phyloP scores from a whole-genome alignment of 2,329 filamentous ascomycete species.

The Sclerotinia borealis region DNA sequence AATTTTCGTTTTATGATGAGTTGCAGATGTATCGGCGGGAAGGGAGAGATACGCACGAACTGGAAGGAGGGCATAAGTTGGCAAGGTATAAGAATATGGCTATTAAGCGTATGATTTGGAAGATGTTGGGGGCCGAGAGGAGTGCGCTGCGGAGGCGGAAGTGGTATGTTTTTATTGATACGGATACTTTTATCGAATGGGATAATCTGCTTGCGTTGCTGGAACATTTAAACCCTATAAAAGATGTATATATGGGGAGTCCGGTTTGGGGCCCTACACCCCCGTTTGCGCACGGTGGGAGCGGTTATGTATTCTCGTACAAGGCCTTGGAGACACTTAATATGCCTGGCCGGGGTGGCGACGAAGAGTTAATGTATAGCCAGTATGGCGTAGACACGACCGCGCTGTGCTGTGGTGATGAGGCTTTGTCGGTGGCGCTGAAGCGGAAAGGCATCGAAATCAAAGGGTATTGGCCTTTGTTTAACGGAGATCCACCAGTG shows the following conservation, averaged over 20 bases:
- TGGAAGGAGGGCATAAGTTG: slow-evolving; percentile 16
- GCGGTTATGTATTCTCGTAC: slow-evolving; percentile 16
- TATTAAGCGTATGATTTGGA: slow-evolving; percentile 17
- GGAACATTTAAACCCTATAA: slow-evolving; percentile 9
- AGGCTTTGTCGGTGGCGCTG: slow-evolving; percentile 13
- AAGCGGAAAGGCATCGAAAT: slow-evolving; percentile 7
- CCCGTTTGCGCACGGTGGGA: slow-evolving; percentile 18
- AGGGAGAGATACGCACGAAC: slow-evolving; percentile 16
- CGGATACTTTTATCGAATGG: slow-evolving; percentile 20
- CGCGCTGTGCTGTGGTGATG: slow-evolving; percentile 14
- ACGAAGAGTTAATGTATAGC: background rate
- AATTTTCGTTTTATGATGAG: background rate
- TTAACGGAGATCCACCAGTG: slow-evolving; percentile 16
- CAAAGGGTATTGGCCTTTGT: slow-evolving; percentile 18
- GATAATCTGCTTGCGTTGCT: slow-evolving; percentile 16
- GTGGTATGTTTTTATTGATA: slow-evolving; percentile 20
- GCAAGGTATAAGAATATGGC: slow-evolving; percentile 18
- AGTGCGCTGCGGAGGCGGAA: background rate
- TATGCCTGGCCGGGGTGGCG: slow-evolving; percentile 2
- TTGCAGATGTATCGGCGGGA: background rate
- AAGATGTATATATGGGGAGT: background rate
- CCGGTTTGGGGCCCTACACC: background rate
- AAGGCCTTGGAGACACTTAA: slow-evolving; percentile 15
- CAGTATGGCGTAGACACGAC: background rate
- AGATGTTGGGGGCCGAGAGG: slow-evolving; percentile 6